Evolutionary conservation across 306 rosid genomes (phyloP).

Genomic region (Cyamopsis tetragonoloba): DNA sequence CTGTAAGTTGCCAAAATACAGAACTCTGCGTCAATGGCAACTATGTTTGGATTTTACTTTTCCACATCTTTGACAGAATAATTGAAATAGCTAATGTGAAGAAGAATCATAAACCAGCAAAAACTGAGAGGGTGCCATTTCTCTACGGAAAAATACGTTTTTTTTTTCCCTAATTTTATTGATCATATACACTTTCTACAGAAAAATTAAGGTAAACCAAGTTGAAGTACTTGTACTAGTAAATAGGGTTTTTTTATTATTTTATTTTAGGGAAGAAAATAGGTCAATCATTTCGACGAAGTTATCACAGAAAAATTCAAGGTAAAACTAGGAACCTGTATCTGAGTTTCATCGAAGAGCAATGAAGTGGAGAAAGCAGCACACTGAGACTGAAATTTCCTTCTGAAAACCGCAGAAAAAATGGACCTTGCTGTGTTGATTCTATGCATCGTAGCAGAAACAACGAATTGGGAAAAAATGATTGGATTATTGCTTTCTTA

Average conservation of each 20-base stretch:
- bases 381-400: conserved; percentile 19
- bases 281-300: not conserved
- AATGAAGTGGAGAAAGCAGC: conserved; percentile 71
- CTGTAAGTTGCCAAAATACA: not conserved
- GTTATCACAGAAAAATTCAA: not conserved
- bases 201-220: conserved; percentile 5
- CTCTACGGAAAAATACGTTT: not conserved
- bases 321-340: conserved; percentile 48
- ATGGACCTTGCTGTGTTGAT: conserved; percentile 42
- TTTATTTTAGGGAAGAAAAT: not conserved
- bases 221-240: not conserved
- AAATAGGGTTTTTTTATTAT: too few species aligned
- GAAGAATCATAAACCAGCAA: not conserved
- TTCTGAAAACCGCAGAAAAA: conserved; percentile 33
- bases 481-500: not conserved
- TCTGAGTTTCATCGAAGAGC: conserved; percentile 87
- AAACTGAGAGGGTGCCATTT: not conserved
- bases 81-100: not conserved
- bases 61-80: not conserved
- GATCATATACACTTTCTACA: not conserved
- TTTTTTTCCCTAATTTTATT: not conserved
- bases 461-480: not conserved
- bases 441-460: conserved; percentile 48
- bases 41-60: not conserved
- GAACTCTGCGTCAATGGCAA: not conserved